Evolutionary conservation across 805 yeast genomes (phyloP).

Genomic region (Spathaspora boniae): DNA sequence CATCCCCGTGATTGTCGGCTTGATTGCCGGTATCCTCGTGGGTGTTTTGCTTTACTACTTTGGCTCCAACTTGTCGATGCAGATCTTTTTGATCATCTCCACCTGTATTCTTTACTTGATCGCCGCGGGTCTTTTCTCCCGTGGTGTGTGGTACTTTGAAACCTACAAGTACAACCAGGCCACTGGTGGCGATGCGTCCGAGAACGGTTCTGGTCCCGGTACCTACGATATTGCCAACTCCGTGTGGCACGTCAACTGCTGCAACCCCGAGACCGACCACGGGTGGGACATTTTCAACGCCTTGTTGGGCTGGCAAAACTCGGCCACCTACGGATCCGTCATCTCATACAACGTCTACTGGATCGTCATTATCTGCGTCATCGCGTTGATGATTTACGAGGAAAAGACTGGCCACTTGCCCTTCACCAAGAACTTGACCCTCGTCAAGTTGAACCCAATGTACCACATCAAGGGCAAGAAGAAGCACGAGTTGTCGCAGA

Average conservation of each 20-base stretch:
- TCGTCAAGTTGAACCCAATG: constrained; percentile 32
- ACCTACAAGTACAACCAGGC: constrained; percentile 53
- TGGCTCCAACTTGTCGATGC: constrained; percentile 75
- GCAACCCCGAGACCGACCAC: constrained; percentile 82
- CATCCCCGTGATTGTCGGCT: constrained; percentile 82
- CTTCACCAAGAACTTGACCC: constrained; percentile 42
- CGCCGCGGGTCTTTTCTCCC: constrained; percentile 85
- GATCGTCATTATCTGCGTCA: constrained; percentile 56
- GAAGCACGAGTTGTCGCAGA: constrained; percentile 45
- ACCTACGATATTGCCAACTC: constrained; percentile 72
- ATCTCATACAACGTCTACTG: constrained; percentile 83
- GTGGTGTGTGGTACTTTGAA: constrained; percentile 88
- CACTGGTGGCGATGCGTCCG: constrained; percentile 92
- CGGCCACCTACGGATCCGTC: constrained; percentile 88
- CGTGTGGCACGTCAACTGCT: constrained; percentile 97
- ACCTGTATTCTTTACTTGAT: constrained; percentile 84
- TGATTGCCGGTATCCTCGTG: constrained; percentile 66
- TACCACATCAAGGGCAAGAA: constrained; percentile 32
- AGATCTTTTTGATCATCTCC: constrained; percentile 76
- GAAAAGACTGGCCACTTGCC: constrained; percentile 80
- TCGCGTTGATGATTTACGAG: constrained; percentile 65
- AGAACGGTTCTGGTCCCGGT: constrained; percentile 87
- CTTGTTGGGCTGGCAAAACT: constrained; percentile 90
- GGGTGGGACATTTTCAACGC: constrained; percentile 98
- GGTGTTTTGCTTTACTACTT: constrained; percentile 73